Evolutionary conservation across 2,329 filamentous ascomycete species (phyloP), one percentile per base, ranked within the genome.

Genomic region (Ophiocordyceps sinensis): DNA sequence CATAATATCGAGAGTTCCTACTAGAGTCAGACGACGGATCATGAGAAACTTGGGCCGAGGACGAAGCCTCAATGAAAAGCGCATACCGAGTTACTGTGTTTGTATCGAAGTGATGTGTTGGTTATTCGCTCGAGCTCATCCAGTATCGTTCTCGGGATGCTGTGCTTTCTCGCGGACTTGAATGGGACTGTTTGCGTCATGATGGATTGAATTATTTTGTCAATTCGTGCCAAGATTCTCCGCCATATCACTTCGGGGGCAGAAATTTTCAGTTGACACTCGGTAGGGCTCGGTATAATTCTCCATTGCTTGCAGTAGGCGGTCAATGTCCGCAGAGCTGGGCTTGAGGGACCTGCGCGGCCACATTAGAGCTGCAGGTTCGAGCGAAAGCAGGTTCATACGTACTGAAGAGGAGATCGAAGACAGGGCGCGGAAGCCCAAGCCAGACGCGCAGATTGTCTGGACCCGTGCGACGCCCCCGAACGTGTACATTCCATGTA

Each of bases 401-500:
- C 65, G 45, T 58, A 72, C 70, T 54, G 37, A 62, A 56, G 21
- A 76, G 53, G 4, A 73, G 60, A 28, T 53, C 47, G 44, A 72
- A 71, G 40, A 66, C 60, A 1, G 55, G 41, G 12, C 59, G 58
- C 12, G 54, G 50, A 17, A 75, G 47, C 44, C n/a, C n/a, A n/a
- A n/a, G n/a, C n/a, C n/a, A n/a, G n/a, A n/a, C n/a, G n/a, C n/a
- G n/a, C n/a, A n/a, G n/a, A n/a, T n/a, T n/a, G n/a, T n/a, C n/a
- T n/a, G n/a, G n/a, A n/a, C n/a, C n/a, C n/a, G n/a, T n/a, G n/a
- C n/a, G n/a, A n/a, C n/a, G n/a, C n/a, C n/a, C n/a, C n/a, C n/a
- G n/a, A n/a, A n/a, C n/a, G n/a, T n/a, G n/a, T n/a, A 77, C 46
- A 3, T 59, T 61, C 73, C 73, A 77, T 43, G 62, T 65, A 21